Conservation (phyloP, 441 rosid species). For the Pelargonium exstipulatum region DNA sequence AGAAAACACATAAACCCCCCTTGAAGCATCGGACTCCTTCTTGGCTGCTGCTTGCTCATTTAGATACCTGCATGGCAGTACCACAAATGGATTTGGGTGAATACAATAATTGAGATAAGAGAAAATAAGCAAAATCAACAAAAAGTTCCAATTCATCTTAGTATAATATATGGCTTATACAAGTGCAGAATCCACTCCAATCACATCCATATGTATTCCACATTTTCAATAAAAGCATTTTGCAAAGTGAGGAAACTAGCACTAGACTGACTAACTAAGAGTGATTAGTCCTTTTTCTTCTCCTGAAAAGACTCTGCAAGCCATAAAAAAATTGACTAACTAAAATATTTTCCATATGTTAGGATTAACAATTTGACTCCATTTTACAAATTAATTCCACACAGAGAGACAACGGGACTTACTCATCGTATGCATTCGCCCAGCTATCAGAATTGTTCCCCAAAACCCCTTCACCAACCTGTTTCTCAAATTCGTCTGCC, state of each 20-base stretch:
- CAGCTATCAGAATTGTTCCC: constrained; percentile 70
- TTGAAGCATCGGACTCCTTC: constrained; percentile 54
- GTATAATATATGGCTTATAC: too few species aligned
- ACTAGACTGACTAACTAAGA: constrained; percentile 5
- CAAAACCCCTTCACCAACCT: constrained; percentile 57
- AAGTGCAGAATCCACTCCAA: too few species aligned
- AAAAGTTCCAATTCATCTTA: too few species aligned
- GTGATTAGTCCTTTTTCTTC: constrained; percentile 1
- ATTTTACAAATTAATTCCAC: constrained; percentile 3
- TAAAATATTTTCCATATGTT: too few species aligned
- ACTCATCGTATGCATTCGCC: constrained; percentile 96
- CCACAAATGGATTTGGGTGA: too few species aligned
- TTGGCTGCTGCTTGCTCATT: constrained; percentile 64
- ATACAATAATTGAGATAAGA: too few species aligned
- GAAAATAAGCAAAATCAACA: too few species aligned
- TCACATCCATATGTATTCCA: too few species aligned
- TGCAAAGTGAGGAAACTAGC: neutral
- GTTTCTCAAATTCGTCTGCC: constrained; percentile 82
- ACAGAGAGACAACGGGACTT: constrained; percentile 30
- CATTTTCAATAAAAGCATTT: neutral
- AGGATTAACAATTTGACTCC: neutral
- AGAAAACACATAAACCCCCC: constrained; percentile 91
- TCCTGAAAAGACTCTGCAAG: neutral
- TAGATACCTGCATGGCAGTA: constrained; percentile 42
- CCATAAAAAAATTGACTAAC: too few species aligned